Base-by-base conservation (phyloP, 1,284 basidiomycete genomes). In the Cutaneotrichosporon cavernicola region DNA sequence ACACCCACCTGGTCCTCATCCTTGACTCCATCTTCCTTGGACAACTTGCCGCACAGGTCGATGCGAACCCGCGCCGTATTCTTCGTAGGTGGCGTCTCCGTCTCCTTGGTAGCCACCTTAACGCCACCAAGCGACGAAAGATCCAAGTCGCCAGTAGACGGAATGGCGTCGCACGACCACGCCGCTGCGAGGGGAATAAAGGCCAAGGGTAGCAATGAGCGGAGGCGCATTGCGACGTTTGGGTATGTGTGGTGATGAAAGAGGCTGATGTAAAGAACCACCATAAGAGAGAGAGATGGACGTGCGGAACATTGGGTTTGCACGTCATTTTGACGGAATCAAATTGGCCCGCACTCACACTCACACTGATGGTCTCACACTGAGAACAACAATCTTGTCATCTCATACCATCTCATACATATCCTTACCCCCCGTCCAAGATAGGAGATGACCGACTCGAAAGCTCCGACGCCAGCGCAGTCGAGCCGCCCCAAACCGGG, bases 1-100 rank as follows among this genome's bases (percentile, higher is more conserved):
- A 16, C 57, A 71, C 75, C 52, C 65, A 77, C 78, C 72, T 81
- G 75, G 68, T 80, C 79, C 62, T 77, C 74, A 46, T 77, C 77
- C 13, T 70, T 46, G 9, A 74, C 50, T 11, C 69, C 70, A 26
- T 76, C 74, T 43, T 77, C 75, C 21, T 63, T 46, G 4, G 58
- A 63, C 11, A 70, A 43, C 61, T 67, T 66, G 5, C 65, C 66
- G 59, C 80, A 81, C 21, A 81, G 46, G 32, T 75, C 70, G 63
- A 81, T 62, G 22, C 40, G 53, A 1, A 77, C 72, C 31, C 66
- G 72, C 18, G 75, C 78, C 60, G 76, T 73, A 38, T 59, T 73
- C 22, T 66, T 76, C 5, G 78, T 78, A 9, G 80, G 80, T 32
- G 78, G 79, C 16, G 79, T 79, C 5, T 70, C 65, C 30, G 71